phyloP scores from a whole-genome alignment of 129 eudicot genomes.

The Pulicaria dysenterica region DNA sequence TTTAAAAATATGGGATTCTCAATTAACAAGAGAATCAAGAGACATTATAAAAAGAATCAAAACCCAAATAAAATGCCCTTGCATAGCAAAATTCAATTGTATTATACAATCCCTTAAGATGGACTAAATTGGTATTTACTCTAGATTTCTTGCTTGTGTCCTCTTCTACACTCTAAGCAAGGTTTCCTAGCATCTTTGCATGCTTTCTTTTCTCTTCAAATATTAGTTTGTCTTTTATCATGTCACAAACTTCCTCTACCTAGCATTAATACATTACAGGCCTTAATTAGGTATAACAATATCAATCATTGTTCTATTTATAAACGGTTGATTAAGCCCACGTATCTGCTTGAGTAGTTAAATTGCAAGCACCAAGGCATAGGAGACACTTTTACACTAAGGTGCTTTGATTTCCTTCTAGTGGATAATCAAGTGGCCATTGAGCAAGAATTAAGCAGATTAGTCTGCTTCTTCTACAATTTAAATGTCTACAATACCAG shows the following conservation, averaged over 20 bases:
- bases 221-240: not conserved
- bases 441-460: not conserved
- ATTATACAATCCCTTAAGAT: not conserved
- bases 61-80: not conserved
- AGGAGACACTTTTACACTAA: not conserved
- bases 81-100: conserved; percentile 4
- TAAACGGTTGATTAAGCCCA: not conserved
- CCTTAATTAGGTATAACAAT: not conserved
- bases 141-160: not conserved
- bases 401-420: conserved; percentile 9
- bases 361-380: not conserved
- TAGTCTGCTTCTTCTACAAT: not conserved
- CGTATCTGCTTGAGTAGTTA: not conserved
- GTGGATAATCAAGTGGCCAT: not conserved
- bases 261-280: not conserved
- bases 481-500: not conserved
- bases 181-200: not conserved
- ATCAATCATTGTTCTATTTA: not conserved
- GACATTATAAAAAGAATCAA: not conserved
- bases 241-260: not conserved
- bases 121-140: not conserved
- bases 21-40: not conserved
- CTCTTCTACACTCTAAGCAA: not conserved
- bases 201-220: not conserved
- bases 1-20: not conserved